Base-by-base conservation (phyloP, 139 green algal species). In the Pleodorina starrii region DNA sequence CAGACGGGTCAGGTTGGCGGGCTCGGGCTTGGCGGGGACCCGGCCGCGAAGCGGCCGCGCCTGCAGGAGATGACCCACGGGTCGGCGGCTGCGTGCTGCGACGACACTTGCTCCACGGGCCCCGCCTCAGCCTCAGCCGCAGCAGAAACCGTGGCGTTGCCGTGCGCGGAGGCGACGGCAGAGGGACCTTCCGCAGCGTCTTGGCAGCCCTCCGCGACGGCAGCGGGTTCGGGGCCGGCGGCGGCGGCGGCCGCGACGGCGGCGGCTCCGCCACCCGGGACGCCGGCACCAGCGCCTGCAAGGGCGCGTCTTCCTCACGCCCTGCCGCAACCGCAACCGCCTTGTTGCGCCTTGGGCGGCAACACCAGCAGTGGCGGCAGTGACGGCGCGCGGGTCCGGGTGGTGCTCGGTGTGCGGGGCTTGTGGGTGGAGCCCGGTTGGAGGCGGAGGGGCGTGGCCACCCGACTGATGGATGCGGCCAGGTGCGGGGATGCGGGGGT, bases 341-440 rank as follows among this genome's bases (percentile, higher is more conserved):
- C n/a, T n/a, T n/a, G n/a, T n/a, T n/a, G n/a, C n/a, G n/a, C n/a
- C n/a, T n/a, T n/a, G n/a, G n/a, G 54, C 9, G 43, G 27, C 54
- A 44, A 23, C 38, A 6, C 4, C 63, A 4, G n/a, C 71, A 75
- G 71, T 60, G 43, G 25, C 72, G 5, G 60, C 54, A 19, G 14
- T 29, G 40, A 27, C 51, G 40, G 40, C 42, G 72, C 0, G 40
- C 9, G 40, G 2, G 72, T 80, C 6, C 43, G 44, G 44, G 74
- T 82, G 25, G 77, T 71, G 48, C 43, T 90, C 19, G 85, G 85
- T 12, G 85, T 90, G 74, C 57, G 72, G 7, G 51, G 57, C 10
- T 1, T 90, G 51, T 90, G 85, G 85, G 85, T 90, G 54, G 72
- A 90, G 32, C 73, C 74, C 38, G 57, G 54, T 50, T 59, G 75